phyloP scores from a whole-genome alignment of 345 rosid species.

The Populus euphratica region DNA sequence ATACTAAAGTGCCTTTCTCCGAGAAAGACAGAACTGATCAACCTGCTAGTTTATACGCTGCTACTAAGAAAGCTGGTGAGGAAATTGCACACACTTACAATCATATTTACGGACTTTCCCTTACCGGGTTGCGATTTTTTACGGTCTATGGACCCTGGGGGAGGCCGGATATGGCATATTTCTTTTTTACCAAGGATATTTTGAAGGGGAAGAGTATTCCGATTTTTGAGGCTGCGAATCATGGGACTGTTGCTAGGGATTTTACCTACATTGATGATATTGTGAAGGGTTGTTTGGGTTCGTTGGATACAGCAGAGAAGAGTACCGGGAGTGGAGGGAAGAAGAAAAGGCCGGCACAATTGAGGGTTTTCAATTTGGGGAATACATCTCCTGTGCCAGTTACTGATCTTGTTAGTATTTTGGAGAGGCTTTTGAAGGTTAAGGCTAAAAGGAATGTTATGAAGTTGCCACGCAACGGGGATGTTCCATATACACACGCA shows the following conservation, averaged over 20 bases:
- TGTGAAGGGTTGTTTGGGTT: slow-evolving; percentile 79
- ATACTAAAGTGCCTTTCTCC: slow-evolving; percentile 82
- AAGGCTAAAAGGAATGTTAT: slow-evolving; percentile 75
- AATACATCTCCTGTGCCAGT: slow-evolving; percentile 94
- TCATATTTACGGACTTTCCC: slow-evolving; percentile 79
- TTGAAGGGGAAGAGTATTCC: slow-evolving; percentile 63
- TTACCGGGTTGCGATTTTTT: slow-evolving; percentile 79
- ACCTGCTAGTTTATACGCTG: slow-evolving; percentile 92
- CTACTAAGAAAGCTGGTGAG: slow-evolving; percentile 90
- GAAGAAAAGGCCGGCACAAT: slow-evolving; percentile 78
- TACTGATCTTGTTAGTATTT: slow-evolving; percentile 65
- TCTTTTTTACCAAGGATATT: slow-evolving; percentile 79
- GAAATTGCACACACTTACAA: slow-evolving; percentile 93
- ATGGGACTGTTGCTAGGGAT: slow-evolving; percentile 80
- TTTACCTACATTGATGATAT: slow-evolving; percentile 93
- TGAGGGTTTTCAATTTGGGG: slow-evolving; percentile 89
- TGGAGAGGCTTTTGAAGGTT: slow-evolving; percentile 80
- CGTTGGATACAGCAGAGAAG: slow-evolving; percentile 87
- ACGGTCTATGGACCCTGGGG: slow-evolving; percentile 97
- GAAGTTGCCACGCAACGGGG: slow-evolving; percentile 89
- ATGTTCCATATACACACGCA: slow-evolving; percentile 88
- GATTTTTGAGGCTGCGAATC: slow-evolving; percentile 64
- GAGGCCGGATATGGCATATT: slow-evolving; percentile 92
- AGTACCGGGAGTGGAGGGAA: slow-evolving; percentile 92
- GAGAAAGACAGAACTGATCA: slow-evolving; percentile 86